phyloP scores from a whole-genome alignment of 2,329 filamentous ascomycete genomes.

The Colletotrichum navitas region DNA sequence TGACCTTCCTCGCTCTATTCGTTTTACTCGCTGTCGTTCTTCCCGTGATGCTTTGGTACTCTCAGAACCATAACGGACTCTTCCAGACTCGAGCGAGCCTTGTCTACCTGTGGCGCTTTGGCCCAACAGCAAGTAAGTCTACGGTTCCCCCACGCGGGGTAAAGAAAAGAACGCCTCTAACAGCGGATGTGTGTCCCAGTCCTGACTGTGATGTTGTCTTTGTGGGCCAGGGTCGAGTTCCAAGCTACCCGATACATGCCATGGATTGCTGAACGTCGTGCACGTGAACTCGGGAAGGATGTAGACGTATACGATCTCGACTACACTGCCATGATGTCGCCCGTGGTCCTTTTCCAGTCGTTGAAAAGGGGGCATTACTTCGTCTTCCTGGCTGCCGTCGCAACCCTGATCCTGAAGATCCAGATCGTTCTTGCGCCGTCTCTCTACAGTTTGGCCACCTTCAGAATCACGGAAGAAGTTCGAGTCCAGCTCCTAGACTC shows the following conservation, averaged over 20 bases:
- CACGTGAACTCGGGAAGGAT: background rate
- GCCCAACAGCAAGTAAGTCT: constrained; percentile 22
- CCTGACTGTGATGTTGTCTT: constrained; percentile 13
- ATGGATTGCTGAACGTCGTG: constrained; percentile 16
- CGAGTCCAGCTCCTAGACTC: background rate
- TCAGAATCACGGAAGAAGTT: background rate
- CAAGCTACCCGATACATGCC: constrained; percentile 34
- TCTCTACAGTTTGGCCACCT: constrained; percentile 11
- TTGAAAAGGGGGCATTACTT: constrained; percentile 17
- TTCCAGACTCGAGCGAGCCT: background rate
- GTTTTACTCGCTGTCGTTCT: background rate
- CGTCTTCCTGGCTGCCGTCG: constrained; percentile 10
- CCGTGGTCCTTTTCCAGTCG: constrained; percentile 15
- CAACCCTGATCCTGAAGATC: constrained; percentile 14
- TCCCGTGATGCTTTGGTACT: constrained; percentile 16
- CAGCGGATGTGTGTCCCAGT: background rate
- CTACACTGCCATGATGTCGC: constrained; percentile 30
- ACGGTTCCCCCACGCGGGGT: background rate
- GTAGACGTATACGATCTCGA: constrained; percentile 22
- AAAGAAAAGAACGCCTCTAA: background rate
- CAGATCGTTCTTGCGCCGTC: constrained; percentile 33
- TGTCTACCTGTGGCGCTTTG: constrained; percentile 29
- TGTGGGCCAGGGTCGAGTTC: constrained; percentile 28
- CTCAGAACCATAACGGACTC: constrained; percentile 9
- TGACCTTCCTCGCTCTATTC: constrained; percentile 2